phyloP scores from a whole-genome alignment of 495 filamentous ascomycete genomes.

The Talaromyces borbonicus region DNA sequence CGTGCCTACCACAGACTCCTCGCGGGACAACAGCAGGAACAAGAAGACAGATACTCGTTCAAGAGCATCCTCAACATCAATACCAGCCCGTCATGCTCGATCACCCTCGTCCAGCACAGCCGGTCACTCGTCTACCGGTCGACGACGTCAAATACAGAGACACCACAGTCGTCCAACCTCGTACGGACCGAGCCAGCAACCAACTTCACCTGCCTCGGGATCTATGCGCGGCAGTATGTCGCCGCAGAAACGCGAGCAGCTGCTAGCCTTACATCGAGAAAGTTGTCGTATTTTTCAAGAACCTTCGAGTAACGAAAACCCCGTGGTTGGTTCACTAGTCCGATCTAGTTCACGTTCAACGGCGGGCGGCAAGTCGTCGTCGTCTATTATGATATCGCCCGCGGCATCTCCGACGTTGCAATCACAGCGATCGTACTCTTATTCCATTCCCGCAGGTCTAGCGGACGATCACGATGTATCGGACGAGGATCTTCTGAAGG shows the following conservation, averaged over 20 bases:
- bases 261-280: constrained; percentile 35
- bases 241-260: constrained; percentile 23
- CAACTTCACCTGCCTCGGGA: background rate
- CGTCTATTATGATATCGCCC: background rate
- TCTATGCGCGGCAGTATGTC: constrained; percentile 6
- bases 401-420: constrained; percentile 1
- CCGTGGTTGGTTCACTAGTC: background rate
- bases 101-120: constrained; percentile 21
- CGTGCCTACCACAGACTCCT: background rate
- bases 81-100: constrained; percentile 12
- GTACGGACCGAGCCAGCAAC: constrained; percentile 6
- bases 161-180: constrained; percentile 24
- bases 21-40: background rate
- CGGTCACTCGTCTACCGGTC: constrained; percentile 23
- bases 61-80: constrained; percentile 6
- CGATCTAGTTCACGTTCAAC: background rate
- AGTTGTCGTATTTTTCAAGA: constrained; percentile 38
- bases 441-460: too few relatives aligned
- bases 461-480: constrained; percentile 4
- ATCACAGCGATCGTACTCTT: constrained; percentile 4
- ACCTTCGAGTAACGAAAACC: background rate
- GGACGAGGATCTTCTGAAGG: constrained; percentile 5
- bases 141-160: too few relatives aligned
- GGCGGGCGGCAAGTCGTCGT: too few relatives aligned
- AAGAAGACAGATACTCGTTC: background rate